Evolutionary conservation across 352 stramenopile genomes (phyloP), one percentile per base, ranked within the genome.

Genomic region (Phytophthora hibernalis): DNA sequence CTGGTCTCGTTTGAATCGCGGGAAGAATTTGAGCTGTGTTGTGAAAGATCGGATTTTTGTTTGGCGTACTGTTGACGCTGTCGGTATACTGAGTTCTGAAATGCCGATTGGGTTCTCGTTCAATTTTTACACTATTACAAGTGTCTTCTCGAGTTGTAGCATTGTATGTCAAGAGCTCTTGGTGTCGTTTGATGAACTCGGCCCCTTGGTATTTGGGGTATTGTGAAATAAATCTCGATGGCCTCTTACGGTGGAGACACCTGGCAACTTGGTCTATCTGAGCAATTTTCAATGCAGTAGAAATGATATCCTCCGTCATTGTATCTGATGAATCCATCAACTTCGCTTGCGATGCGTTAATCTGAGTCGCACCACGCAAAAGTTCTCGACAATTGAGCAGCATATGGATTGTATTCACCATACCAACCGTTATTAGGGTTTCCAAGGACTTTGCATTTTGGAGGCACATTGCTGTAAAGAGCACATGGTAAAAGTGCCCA

Each of bases 381-480:
- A 76, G 65, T 26, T 59, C 47, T 15, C 22, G 26, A 6, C 47
- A 70, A 20, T 76, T 69, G 15, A 64, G 18, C 3, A 66, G 11
- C 63, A 70, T 76, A 1, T 80, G 68, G 3, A 40, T 9, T 1
- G 54, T 35, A 16, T 70, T 70, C 35, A 76, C 65, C 5, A 22
- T 20, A 2, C 74, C 30, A 10, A 82, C 5, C 2, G 77, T 40
- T 0, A 54, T 31, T 11, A 86, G 42, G 0, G 64, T 78, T 21
- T 63, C 50, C 0, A 64, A 21, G 5, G 77, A 83, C 30, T 79
- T 77, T 20, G 74, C 49, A n/a, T 67, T 80, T 50, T 86, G 74
- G 5, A 86, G 55, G 18, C 65, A 83, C 57, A 59, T 69, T 8
- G 54, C 70, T 0, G 63, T 68, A 43, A 86, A 83, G 5, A 83